Percentiles rank a stretch among this genome's conserved stretches.
Conservation (phyloP, 2,329 filamentous ascomycete genomes). For the Neobulgaria alba region DNA sequence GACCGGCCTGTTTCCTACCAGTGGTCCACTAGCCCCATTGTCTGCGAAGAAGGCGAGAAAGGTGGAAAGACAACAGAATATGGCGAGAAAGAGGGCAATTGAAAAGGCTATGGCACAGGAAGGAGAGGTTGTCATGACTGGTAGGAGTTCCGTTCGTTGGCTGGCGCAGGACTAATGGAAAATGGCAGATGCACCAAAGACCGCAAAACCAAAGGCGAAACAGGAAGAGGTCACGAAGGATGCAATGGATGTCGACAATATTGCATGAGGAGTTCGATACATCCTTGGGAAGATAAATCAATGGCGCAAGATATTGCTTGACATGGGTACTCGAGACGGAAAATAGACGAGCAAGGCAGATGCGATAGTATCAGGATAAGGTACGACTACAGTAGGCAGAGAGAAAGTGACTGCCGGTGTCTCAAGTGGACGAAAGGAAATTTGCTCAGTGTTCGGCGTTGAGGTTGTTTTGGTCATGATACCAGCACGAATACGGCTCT, state of each 20-base stretch:
- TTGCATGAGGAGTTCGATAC: neutral
- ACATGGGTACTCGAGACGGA: too few species aligned
- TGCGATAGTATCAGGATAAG: too few species aligned
- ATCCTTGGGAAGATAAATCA: too few species aligned
- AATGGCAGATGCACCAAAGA: constrained; percentile 22
- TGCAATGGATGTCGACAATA: neutral
- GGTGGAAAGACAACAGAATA: constrained; percentile 26
- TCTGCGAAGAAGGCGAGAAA: constrained; percentile 30
- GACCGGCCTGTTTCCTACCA: constrained; percentile 26
- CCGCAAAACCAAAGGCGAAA: constrained; percentile 10
- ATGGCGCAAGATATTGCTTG: too few species aligned
- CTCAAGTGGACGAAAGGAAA: too few species aligned
- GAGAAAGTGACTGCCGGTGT: too few species aligned
- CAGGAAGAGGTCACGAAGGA: neutral
- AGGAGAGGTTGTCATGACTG: constrained; percentile 29
- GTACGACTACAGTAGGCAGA: too few species aligned
- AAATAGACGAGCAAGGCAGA: too few species aligned
- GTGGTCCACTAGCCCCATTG: constrained; percentile 25
- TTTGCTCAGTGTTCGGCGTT: too few species aligned
- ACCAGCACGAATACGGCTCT: too few species aligned
- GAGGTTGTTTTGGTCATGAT: too few species aligned
- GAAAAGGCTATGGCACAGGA: constrained; percentile 26
- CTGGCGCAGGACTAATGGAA: neutral
- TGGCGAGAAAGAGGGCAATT: constrained; percentile 26
- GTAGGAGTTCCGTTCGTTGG: constrained; percentile 10